phyloP scores from a whole-genome alignment of 2,329 filamentous ascomycete species.

The Aureobasidium sp. region DNA sequence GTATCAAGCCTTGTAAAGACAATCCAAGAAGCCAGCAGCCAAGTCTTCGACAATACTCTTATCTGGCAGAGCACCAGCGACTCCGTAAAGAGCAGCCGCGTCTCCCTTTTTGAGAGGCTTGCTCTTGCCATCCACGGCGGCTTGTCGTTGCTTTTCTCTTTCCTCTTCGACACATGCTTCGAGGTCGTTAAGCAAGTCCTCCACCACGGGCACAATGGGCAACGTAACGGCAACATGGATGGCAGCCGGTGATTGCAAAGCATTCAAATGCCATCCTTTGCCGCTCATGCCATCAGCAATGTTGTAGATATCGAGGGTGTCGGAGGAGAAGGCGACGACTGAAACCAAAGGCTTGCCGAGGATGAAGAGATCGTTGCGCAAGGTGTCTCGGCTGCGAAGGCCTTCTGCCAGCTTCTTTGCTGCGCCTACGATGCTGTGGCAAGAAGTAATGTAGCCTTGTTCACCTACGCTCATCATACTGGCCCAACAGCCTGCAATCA shows the following conservation, averaged over 20 bases:
- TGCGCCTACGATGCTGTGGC: slow-evolving; percentile 77
- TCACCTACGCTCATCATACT: slow-evolving; percentile 84
- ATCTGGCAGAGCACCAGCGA: slow-evolving; percentile 88
- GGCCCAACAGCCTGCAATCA: slow-evolving; percentile 95
- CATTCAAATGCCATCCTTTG: slow-evolving; percentile 92
- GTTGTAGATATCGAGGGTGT: slow-evolving; percentile 85
- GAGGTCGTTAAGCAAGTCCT: slow-evolving; percentile 67
- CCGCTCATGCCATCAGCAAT: slow-evolving; percentile 79
- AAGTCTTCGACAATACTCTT: slow-evolving; percentile 90
- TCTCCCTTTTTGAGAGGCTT: slow-evolving; percentile 58
- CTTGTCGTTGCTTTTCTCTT: slow-evolving; percentile 70
- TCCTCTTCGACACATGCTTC: slow-evolving; percentile 56
- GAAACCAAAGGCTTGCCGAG: slow-evolving; percentile 80
- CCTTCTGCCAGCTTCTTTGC: slow-evolving; percentile 73
- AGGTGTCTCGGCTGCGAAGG: slow-evolving; percentile 58
- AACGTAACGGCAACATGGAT: slow-evolving; percentile 92
- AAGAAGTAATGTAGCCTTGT: slow-evolving; percentile 77
- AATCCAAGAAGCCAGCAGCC: slow-evolving; percentile 84
- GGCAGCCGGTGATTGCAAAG: slow-evolving; percentile 81
- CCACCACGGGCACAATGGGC: slow-evolving; percentile 72
- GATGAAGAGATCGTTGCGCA: slow-evolving; percentile 67
- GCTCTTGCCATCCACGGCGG: slow-evolving; percentile 60
- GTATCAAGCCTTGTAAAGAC: slow-evolving; percentile 71
- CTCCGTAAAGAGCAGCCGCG: slow-evolving; percentile 83
- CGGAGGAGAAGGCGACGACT: slow-evolving; percentile 80